Evolutionary conservation across 2,329 filamentous ascomycete species (phyloP).

Genomic region (Penicillium sp.): DNA sequence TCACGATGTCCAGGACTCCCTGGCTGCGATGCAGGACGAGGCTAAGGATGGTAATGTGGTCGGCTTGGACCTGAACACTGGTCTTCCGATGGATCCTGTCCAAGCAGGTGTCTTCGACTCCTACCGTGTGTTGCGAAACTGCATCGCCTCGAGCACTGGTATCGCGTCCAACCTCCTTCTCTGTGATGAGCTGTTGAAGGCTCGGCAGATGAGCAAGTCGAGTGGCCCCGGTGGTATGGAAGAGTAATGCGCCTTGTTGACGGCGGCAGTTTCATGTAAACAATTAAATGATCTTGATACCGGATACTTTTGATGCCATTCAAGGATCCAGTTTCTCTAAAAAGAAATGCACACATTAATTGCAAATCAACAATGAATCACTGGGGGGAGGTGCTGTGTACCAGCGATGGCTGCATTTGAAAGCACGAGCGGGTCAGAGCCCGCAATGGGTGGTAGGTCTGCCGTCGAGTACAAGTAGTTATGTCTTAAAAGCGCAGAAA

Average conservation of each 20-base stretch:
- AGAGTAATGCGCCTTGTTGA: constrained; percentile 36
- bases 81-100: constrained; percentile 92
- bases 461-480: background rate
- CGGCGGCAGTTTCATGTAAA: constrained; percentile 28
- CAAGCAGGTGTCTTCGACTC: constrained; percentile 94
- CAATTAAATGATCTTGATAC: constrained; percentile 20
- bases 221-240: constrained; percentile 47
- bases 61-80: constrained; percentile 81
- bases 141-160: constrained; percentile 87
- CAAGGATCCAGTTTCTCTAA: constrained; percentile 17
- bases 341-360: constrained; percentile 22
- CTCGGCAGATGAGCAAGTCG: constrained; percentile 78
- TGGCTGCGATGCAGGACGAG: constrained; percentile 86
- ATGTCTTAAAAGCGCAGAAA: background rate
- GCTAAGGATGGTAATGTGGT: constrained; percentile 79
- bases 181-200: constrained; percentile 97
- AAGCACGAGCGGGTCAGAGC: background rate
- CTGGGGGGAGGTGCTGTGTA: background rate
- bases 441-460: background rate
- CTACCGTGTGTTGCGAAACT: constrained; percentile 91
- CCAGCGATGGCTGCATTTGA: background rate
- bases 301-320: constrained; percentile 14
- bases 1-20: constrained; percentile 92
- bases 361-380: background rate
- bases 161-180: constrained; percentile 94